Base-by-base conservation (phyloP, 2,329 filamentous ascomycete genomes). In the Fusarium anthophilum region DNA sequence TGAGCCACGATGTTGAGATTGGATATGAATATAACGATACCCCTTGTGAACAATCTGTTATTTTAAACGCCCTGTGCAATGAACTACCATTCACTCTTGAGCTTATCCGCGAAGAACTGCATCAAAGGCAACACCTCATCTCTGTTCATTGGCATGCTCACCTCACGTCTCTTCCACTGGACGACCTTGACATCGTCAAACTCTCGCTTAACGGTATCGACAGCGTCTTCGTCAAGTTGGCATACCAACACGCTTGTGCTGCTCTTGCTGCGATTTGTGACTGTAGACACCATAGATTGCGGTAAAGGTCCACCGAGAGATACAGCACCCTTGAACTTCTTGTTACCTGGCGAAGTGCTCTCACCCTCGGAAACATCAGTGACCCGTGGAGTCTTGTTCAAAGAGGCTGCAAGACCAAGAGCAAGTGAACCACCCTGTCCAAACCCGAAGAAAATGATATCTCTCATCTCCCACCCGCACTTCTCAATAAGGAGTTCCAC, bases 51-150 rank as follows among this genome's bases (percentile, higher is more conserved):
- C 24, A 55, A 38, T 6, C 4, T 11, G 6, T 26, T 32, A 8
- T 9, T 35, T 43, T 22, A 15, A 32, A 12, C n/a, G 18, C 15
- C 32, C n/a, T n/a, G 22, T 51, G 48, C 30, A 48, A 28, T n/a
- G 11, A 20, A 37, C 26, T 41, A 37, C 48, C 26, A 79, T 24
- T 74, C 79, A 58, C 66, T 75, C 37, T 63, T 78, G 24, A 96
- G 81, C 77, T 92, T 87, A 57, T 92, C 88, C 0, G 92, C 91
- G 77, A 95, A 88, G 77, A 92, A 98, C 79, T 92, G 90, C 94
- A 98, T 98, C 69, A 98, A 88, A 2, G 95, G 95, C 78, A 95
- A 80, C 88, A 97, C 95, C 86, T 98, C 95, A 17, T 97, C 94
- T 60, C 92, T 87, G 80, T 88, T 92, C 51, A 87, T 85, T n/a